Percentiles rank a stretch among this genome's conserved stretches.
phyloP scores from a whole-genome alignment of 768 basidiomycete genomes.

The Suillus variegatus region DNA sequence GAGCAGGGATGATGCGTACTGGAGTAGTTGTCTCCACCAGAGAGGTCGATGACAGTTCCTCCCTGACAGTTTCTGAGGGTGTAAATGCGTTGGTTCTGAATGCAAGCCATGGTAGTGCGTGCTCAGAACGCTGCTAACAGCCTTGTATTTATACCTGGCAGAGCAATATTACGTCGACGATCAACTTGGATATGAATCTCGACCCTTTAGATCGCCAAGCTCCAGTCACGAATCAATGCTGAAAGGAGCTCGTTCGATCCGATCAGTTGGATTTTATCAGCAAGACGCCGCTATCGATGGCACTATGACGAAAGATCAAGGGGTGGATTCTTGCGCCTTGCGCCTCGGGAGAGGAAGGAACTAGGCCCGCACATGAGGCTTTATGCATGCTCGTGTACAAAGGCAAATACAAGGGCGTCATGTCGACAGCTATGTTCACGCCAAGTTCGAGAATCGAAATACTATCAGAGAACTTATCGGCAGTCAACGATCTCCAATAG shows the following conservation, averaged over 20 bases:
- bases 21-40: conserved; percentile 48
- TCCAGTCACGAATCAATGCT: neutral
- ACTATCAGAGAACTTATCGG: neutral
- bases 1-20: conserved; percentile 32
- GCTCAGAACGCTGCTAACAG: too few relatives aligned
- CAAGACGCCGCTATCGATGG: conserved; percentile 1
- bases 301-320: neutral
- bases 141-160: conserved; percentile 3
- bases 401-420: neutral
- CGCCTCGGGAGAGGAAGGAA: too few relatives aligned
- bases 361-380: neutral
- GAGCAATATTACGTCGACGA: neutral
- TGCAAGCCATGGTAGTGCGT: conserved; percentile 19
- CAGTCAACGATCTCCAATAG: neutral
- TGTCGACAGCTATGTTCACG: neutral
- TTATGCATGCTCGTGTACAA: neutral
- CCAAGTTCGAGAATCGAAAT: neutral
- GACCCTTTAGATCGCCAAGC: neutral
- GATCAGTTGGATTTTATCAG: neutral
- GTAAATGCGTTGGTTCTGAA: conserved; percentile 42
- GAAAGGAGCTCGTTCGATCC: neutral
- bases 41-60: conserved; percentile 56
- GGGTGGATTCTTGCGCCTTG: neutral
- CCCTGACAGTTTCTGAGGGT: conserved; percentile 52
- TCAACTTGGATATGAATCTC: neutral